Evolutionary conservation across 2,329 filamentous ascomycete genomes (phyloP).

Genomic region (Fusarium incarnatum): DNA sequence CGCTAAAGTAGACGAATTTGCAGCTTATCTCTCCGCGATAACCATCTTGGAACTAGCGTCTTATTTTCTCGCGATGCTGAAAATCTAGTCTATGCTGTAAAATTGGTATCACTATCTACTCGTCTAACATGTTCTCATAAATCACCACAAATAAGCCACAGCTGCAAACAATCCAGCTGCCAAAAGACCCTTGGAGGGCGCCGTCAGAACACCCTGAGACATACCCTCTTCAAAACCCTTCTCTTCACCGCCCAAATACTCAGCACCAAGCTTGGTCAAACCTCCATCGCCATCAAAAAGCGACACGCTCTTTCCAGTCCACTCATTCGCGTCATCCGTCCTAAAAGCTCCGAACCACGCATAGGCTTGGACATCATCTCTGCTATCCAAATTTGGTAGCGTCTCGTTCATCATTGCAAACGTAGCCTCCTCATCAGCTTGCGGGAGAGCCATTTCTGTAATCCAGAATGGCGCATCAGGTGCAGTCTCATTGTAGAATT

Average conservation of each 20-base stretch:
- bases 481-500: constrained; percentile 51
- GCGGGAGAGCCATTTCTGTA: constrained; percentile 55
- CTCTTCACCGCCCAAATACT: constrained; percentile 55
- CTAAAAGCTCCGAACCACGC: constrained; percentile 58
- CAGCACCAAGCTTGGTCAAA: constrained; percentile 53
- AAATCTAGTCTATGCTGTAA: background rate
- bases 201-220: constrained; percentile 10
- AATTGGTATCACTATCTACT: constrained; percentile 28
- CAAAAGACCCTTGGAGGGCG: constrained; percentile 9
- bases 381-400: constrained; percentile 50
- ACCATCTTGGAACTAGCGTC: background rate
- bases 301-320: constrained; percentile 54
- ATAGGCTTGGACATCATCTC: constrained; percentile 52
- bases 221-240: constrained; percentile 53
- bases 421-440: constrained; percentile 50
- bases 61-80: background rate
- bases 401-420: constrained; percentile 56
- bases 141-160: constrained; percentile 4
- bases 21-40: background rate
- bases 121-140: background rate
- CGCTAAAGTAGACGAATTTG: background rate
- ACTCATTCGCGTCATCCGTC: constrained; percentile 52
- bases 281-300: constrained; percentile 53
- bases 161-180: background rate
- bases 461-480: constrained; percentile 51